A percentile compares a stretch with the other conserved stretches of the same genome.
Conservation (phyloP, 2,329 filamentous ascomycete genomes). For the Trichophyton mentagrophytes region DNA sequence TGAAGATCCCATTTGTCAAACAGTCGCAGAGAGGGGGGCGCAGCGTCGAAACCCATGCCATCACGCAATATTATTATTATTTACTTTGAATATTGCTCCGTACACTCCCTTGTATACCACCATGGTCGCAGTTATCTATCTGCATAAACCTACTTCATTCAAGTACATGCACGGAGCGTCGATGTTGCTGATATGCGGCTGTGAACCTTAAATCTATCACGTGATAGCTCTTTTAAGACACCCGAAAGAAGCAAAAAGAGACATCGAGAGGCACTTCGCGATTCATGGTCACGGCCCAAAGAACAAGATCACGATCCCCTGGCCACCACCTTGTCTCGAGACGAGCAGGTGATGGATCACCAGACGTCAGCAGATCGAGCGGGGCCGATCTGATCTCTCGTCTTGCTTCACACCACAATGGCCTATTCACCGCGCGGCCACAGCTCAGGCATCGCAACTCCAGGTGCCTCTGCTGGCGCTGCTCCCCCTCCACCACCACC, state of each 20-base stretch:
- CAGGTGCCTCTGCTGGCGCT: conserved; percentile 19
- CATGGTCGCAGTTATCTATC: background rate
- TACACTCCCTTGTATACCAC: background rate
- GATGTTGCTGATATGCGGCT: background rate
- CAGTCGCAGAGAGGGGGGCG: background rate
- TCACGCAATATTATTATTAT: background rate
- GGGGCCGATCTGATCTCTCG: conserved; percentile 11
- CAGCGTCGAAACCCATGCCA: background rate
- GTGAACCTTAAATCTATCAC: background rate
- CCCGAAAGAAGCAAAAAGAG: background rate
- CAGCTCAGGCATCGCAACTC: conserved; percentile 16
- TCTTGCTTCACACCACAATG: conserved; percentile 9
- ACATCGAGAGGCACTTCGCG: background rate
- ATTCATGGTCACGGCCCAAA: background rate
- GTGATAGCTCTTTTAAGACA: background rate
- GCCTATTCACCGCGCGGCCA: conserved; percentile 14
- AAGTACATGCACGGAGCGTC: too few relatives aligned
- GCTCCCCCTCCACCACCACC: conserved; percentile 12
- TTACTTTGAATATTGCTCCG: background rate
- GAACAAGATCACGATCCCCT: conserved; percentile 1
- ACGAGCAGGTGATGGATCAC: conserved; percentile 13
- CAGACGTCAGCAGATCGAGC: conserved; percentile 13
- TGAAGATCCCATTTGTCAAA: background rate
- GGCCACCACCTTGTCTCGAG: background rate
- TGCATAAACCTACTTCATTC: background rate